These are phyloP conservation scores for Ceratobasidium sp. DNA, from an alignment of 1,284 basidiomycete genomes.

Conservation along the genomic window DNA sequence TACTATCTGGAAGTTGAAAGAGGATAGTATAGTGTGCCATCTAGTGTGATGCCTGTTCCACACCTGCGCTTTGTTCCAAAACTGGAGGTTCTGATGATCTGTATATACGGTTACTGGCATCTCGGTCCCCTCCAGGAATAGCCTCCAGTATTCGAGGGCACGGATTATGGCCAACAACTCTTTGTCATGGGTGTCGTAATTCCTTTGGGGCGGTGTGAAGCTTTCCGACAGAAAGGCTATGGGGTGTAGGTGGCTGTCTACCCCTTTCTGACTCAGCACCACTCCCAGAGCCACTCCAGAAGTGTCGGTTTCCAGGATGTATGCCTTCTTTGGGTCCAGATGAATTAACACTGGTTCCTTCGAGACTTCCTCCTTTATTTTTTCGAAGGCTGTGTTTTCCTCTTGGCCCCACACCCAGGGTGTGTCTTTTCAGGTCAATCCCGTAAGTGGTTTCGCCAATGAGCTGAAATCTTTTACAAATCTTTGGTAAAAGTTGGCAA, in stretches of 20 bases:
- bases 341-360: constrained; percentile 30
- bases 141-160: constrained; percentile 52
- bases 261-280: constrained; percentile 12
- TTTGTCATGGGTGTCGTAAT: no score
- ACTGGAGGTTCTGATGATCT: no score
- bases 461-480: constrained; percentile 50
- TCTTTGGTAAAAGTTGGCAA: no score
- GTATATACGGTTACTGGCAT: no score
- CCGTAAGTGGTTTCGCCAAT: constrained; percentile 51
- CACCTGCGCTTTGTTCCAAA: no score
- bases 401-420: no score
- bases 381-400: constrained; percentile 34
- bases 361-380: constrained; percentile 16
- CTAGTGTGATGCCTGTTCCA: no score
- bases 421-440: constrained; percentile 49
- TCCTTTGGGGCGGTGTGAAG: constrained; percentile 53
- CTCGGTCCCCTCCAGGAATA: constrained; percentile 49
- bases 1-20: constrained; percentile 1
- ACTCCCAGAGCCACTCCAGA: constrained; percentile 1
- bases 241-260: constrained; percentile 46
- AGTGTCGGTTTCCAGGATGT: constrained; percentile 37
- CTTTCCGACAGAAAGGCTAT: no score
- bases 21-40: no score
- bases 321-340: constrained; percentile 10
- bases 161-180: constrained; percentile 53